Base-by-base conservation (phyloP, 139 green algal genomes). In the Pycnococcus provasolii region DNA sequence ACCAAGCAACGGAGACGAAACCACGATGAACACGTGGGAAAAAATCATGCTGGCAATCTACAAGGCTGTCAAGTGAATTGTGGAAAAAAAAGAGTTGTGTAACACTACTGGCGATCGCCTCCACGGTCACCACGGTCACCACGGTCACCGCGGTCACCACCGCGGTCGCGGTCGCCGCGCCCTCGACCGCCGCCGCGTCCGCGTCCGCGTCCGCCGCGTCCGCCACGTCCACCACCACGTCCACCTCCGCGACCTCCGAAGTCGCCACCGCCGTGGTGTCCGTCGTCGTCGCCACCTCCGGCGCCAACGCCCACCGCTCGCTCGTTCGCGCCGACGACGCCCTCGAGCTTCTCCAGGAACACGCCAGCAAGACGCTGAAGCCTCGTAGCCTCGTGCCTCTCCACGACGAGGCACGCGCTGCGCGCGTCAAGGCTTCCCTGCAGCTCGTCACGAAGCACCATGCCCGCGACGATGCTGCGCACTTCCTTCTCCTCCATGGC, bases 261-360 rank as follows among this genome's bases (percentile, higher is more conserved):
- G 55, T 57, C 62, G 40, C 70, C 60, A 40, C 73, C 62, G 50
- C 58, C 60, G 26, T 53, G 43, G 46, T 63, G 52, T 39, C 61
- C 51, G 8, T 70, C 44, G 40, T 60, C 37, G 41, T 53, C 37
- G 15, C 73, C 61, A n/a, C 58, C 15, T n/a, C 51, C 50, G n/a
- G 8, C 42, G 50, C 68, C 42, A 45, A 60, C 8, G 7, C 74
- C 70, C 4, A 77, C 15, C 1, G 90, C 89, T 40, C 89, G 80
- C 82, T 97, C 92, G 71, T 97, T 98, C 39, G 94, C 80, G 66
- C 97, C 92, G n/a, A 96, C 83, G 45, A 98, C 71, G 1, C 88
- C 62, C 1, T 26, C 47, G 6, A 76, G 77, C 73, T 89, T 93
- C 66, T 95, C 87, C 2, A 83, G 79, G 64, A 96, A 89, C 64